Conservation (phyloP, 1,284 basidiomycete species). For the Trichosporon ovoides region DNA sequence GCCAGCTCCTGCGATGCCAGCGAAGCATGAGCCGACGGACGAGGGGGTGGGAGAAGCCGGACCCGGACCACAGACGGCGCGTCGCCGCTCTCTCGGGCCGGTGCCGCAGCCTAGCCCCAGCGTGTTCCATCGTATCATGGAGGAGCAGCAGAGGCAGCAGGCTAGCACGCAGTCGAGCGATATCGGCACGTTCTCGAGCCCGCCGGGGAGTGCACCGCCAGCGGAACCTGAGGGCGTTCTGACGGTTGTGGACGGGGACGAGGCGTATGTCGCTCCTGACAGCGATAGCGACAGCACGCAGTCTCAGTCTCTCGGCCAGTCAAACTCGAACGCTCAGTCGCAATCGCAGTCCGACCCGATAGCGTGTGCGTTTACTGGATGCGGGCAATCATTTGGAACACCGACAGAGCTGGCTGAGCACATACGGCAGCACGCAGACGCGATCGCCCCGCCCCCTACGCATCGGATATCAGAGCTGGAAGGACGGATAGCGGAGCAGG, state of each 20-base stretch:
- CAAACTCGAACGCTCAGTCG: too few species aligned
- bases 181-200: slow-evolving; percentile 13
- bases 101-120: slow-evolving; percentile 18
- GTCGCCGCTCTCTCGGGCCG: slow-evolving; percentile 7
- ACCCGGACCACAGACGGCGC: slow-evolving; percentile 13
- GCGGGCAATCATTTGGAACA: too few species aligned
- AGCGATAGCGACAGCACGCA: slow-evolving; percentile 5
- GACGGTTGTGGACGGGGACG: slow-evolving; percentile 19
- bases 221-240: not conserved
- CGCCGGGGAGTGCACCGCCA: not conserved
- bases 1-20: too few species aligned
- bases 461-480: too few species aligned
- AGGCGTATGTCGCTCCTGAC: slow-evolving; percentile 14
- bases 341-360: not conserved
- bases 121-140: slow-evolving; percentile 10
- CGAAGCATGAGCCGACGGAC: not conserved
- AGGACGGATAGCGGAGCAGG: not conserved
- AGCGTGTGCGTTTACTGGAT: too few species aligned
- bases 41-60: slow-evolving; percentile 6
- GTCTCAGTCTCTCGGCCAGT: too few species aligned
- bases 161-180: not conserved
- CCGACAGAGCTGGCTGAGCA: too few species aligned
- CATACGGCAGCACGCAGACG: not conserved
- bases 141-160: not conserved
- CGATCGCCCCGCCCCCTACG: too few species aligned